phyloP scores from a whole-genome alignment of 176 grass and related monocot species.

The Oryza rufipogon region DNA sequence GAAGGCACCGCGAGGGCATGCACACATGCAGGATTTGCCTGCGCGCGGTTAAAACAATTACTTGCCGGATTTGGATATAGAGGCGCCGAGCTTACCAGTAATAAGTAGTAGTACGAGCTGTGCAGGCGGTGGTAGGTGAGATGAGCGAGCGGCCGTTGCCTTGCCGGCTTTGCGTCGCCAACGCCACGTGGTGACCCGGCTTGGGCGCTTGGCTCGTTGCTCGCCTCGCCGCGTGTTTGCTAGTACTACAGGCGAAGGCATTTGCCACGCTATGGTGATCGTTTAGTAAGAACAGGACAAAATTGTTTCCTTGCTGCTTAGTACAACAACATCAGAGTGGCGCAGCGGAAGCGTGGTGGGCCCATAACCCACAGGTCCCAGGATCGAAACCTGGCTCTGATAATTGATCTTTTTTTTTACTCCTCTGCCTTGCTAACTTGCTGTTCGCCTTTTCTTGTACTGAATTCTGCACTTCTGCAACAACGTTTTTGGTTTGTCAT shows the following conservation, averaged over 20 bases:
- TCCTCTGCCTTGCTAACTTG: no score
- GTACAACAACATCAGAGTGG: slow-evolving; percentile 55
- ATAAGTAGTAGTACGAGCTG: no score
- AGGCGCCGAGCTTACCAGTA: no score
- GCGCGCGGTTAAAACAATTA: not conserved
- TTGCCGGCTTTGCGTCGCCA: not conserved
- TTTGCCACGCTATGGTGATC: no score
- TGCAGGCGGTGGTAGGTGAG: not conserved
- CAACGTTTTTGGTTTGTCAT: no score
- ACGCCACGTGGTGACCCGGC: not conserved
- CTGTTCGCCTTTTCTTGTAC: no score
- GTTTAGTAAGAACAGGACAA: no score
- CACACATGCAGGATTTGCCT: no score
- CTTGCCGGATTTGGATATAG: not conserved
- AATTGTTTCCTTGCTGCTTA: no score
- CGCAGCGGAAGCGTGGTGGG: slow-evolving; percentile 91
- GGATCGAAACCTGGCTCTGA: slow-evolving; percentile 78
- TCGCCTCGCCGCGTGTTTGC: not conserved
- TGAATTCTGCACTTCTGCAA: no score
- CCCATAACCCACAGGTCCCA: slow-evolving; percentile 85
- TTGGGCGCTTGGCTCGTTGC: not conserved
- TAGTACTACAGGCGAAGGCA: no score
- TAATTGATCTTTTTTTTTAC: not conserved
- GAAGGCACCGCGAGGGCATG: not conserved
- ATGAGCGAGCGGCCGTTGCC: not conserved